Percentiles rank a stretch among this genome's conserved stretches.
These are phyloP conservation scores for Forsythia suspensa DNA, from an alignment of 257 asterid species.

Conservation along the genomic window DNA sequence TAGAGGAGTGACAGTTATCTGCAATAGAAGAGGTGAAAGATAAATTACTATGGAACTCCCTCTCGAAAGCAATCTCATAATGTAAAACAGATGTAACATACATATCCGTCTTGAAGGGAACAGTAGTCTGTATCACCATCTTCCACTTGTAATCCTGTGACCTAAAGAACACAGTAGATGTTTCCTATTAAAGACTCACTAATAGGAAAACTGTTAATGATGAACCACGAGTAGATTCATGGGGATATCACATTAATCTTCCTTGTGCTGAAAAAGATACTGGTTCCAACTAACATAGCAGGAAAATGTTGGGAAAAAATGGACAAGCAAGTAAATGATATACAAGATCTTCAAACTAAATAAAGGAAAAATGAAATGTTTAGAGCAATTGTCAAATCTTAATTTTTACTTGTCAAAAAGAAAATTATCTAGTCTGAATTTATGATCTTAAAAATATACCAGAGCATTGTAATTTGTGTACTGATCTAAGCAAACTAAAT, in stretches of 20 bases:
- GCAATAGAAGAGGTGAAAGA: slow-evolving; percentile 27
- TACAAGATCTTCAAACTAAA: background rate
- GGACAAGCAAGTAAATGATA: background rate
- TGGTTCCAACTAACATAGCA: background rate
- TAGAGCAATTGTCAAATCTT: background rate
- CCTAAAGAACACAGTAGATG: slow-evolving; percentile 37
- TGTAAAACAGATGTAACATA: slow-evolving; percentile 31
- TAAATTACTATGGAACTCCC: background rate
- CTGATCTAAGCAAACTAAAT: background rate
- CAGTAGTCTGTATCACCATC: slow-evolving; percentile 65
- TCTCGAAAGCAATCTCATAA: background rate
- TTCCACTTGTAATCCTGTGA: slow-evolving; percentile 49
- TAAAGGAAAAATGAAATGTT: too few species aligned
- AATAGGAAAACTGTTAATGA: slow-evolving; percentile 1
- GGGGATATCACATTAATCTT: too few species aligned
- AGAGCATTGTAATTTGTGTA: background rate
- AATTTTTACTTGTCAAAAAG: background rate
- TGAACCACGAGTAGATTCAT: background rate
- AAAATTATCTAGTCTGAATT: background rate
- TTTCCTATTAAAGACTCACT: slow-evolving; percentile 7
- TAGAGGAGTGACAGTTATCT: slow-evolving; percentile 82
- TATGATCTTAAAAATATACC: background rate
- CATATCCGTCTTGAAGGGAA: slow-evolving; percentile 76
- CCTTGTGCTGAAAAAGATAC: background rate
- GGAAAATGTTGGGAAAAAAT: background rate